Base-by-base conservation (phyloP, 2,329 filamentous ascomycete species). In the Fusarium mundagurra region DNA sequence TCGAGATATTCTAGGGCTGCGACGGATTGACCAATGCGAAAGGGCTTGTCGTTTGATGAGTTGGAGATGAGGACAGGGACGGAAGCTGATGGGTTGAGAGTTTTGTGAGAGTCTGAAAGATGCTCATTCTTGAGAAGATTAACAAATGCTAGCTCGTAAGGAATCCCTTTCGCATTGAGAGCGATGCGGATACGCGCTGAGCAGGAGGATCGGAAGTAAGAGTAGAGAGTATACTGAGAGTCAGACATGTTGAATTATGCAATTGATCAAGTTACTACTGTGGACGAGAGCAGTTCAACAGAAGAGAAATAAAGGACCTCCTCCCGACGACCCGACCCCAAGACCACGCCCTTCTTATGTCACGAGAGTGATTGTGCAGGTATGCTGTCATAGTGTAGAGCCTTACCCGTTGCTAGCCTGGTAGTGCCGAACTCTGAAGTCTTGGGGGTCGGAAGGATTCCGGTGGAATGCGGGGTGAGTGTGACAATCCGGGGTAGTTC, bases 1-100 rank as follows among this genome's bases (percentile, higher is more conserved):
- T 92, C 90, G 6, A 92, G 84, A 70, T 88, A 92, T 76, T 92
- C 90, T 8, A 92, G 83, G 1, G 89, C 89, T 4, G 90, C 88
- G 41, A 90, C 78, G 9, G 89, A 91, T 76, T 91, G 89, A 9
- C 85, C 86, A 36, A 88, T 85, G n/a, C 81, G 82, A 44, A 89
- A 81, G 27, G 77, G 74, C 1, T 71, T 71, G 7, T 73, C 74
- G 2, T 74, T 62, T 5, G 76, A 69, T 5, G 80, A 64, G 11
- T 81, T 79, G 66, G 84, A 78, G 27, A 88, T 78, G 33, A 92
- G 85, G 2, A 89, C 85, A 0, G 90, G 89, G 6, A 92, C 87
- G 8, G 86, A 85, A 55, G 80, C 82, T 6, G 86, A 89, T 0
- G 90, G 88, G 76, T 91, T 92, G 55, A 83, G 81, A 9, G 82